These are phyloP conservation scores for Sordaria brevicollis DNA, from an alignment of 495 filamentous ascomycete genomes.

Conservation along the genomic window DNA sequence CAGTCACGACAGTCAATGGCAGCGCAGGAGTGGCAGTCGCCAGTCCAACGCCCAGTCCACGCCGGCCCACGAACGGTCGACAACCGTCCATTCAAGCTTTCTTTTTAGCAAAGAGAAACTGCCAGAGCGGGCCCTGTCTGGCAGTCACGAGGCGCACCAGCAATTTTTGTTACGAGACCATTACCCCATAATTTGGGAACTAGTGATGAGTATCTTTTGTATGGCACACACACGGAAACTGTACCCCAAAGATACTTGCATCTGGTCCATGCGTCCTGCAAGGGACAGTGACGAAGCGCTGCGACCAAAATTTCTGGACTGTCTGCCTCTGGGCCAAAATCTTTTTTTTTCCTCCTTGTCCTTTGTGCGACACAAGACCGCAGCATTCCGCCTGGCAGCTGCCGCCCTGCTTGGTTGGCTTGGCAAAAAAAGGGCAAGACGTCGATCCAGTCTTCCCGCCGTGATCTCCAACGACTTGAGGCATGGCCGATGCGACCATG, in stretches of 20 bases:
- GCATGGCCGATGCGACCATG: not conserved
- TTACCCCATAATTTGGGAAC: conserved; percentile 18
- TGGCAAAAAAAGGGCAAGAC: not conserved
- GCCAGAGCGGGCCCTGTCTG: conserved; percentile 2
- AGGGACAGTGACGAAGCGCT: conserved; percentile 16
- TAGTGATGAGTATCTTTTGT: conserved; percentile 7
- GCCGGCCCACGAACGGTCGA: not conserved
- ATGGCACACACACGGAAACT: not conserved
- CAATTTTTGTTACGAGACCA: conserved; percentile 22
- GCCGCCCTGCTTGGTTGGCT: not conserved
- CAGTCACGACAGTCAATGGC: not conserved
- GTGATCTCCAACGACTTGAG: not conserved
- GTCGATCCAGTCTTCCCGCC: not conserved
- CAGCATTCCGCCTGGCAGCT: conserved; percentile 6
- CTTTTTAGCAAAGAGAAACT: conserved; percentile 27
- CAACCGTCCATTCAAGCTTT: conserved; percentile 10
- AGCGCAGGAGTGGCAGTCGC: not conserved
- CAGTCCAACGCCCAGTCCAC: not conserved
- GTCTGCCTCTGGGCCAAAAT: not conserved
- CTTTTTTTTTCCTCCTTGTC: not conserved
- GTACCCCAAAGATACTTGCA: conserved; percentile 5
- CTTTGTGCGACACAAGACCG: conserved; percentile 2
- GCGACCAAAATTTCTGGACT: not conserved
- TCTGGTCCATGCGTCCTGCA: conserved; percentile 7
- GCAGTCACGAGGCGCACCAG: conserved; percentile 20